Base-by-base conservation (phyloP, 495 filamentous ascomycete species). In the Xanthoparmelia taractica region DNA sequence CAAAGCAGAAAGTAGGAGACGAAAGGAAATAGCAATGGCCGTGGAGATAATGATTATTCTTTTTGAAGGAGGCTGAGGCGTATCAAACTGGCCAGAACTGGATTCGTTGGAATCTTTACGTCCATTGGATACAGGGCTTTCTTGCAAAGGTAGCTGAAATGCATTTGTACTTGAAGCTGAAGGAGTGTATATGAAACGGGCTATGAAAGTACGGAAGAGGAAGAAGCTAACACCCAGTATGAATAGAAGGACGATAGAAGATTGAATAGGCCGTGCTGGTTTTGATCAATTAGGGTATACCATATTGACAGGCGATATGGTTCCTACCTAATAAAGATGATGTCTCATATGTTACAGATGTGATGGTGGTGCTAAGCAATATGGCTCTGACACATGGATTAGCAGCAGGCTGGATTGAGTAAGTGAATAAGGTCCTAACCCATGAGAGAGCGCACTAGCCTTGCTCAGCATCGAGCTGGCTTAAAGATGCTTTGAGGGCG, bases 241-340 rank as follows among this genome's bases (percentile, higher is more conserved):
- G 55, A 76, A 72, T 52, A 77, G 78, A 50, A 70, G 60, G 12
- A 78, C 59, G 10, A 76, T 67, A 20, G 71, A 70, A 25, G 77
- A 74, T 43, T 72, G 73, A 31, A 78, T 60, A 20, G 78, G 78
- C 54, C 75, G 76, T 64, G 76, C 78, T 82, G 52, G 36, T 59
- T 17, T 25, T 64, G 17, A 61, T 66, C 37, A 68, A 64, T 37
- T 31, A 20, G 27, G 47, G 15, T 38, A n/a, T 18, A 4, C 1
- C 13, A 34, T 1, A 20, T 2, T 2, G 34, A 25, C 27, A 29
- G 13, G 5, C 1, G 23, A 33, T 6, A n/a, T 20, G 17, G 18
- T 15, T 57, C 47, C 8, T 62, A 69, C 68, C 68, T 29, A 67
- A 58, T 10, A 67, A 52, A 11, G 63, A 47, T 23, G 65, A 65